These are phyloP conservation scores for Chytriomyces sp. DNA, from an alignment of 192 early-diverging fungal species.

Conservation along the genomic window DNA sequence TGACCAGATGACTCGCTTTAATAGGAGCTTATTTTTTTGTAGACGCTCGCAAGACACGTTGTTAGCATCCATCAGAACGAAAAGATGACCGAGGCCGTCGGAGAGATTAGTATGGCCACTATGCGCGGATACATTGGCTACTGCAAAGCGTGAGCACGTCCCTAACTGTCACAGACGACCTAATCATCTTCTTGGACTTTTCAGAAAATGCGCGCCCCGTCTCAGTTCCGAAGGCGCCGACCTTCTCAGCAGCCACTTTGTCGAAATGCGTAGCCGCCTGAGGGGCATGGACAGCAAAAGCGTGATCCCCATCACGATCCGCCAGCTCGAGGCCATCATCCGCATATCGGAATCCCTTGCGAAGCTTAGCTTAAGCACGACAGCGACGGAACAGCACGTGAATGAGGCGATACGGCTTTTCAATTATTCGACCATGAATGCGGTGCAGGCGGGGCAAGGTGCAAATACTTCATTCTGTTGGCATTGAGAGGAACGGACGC, in stretches of 20 bases:
- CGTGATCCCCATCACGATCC: conserved; percentile 96
- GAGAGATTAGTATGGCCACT: conserved; percentile 88
- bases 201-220: conserved; percentile 91
- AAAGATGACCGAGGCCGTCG: conserved; percentile 59
- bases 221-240: conserved; percentile 85
- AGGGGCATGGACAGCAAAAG: conserved; percentile 67
- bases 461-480: conserved; percentile 4
- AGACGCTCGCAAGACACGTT: conserved; percentile 95
- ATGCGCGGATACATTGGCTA: conserved; percentile 97
- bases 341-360: conserved; percentile 97
- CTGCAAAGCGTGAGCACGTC: conserved; percentile 73
- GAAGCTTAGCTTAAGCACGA: conserved; percentile 86
- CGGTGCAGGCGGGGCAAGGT: conserved; percentile 87
- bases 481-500: not conserved
- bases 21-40: conserved; percentile 11
- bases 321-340: conserved; percentile 97
- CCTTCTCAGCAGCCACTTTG: conserved; percentile 92
- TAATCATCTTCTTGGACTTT: conserved; percentile 17
- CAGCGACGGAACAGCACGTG: conserved; percentile 86
- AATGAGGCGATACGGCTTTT: conserved; percentile 98
- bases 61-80: conserved; percentile 87
- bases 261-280: conserved; percentile 84
- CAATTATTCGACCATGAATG: conserved; percentile 96
- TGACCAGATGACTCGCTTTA: conserved; percentile 17
- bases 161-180: not conserved